Evolutionary conservation across 2,329 filamentous ascomycete genomes (phyloP), one percentile per base, ranked within the genome.

Genomic region (Fusarium avenaceum): DNA sequence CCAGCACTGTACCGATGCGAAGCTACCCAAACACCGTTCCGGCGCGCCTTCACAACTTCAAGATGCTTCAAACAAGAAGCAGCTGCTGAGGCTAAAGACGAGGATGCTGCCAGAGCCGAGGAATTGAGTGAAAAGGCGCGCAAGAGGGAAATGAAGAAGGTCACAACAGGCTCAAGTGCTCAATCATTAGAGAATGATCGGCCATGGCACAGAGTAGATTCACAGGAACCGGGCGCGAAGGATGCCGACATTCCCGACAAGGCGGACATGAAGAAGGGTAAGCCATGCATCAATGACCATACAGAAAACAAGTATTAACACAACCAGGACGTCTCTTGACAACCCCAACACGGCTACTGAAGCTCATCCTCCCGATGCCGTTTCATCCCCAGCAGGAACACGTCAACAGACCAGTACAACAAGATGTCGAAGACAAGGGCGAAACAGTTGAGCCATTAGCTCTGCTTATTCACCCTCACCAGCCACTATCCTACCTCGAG

Each of bases 401-500:
- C 13, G 77, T 84, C 57, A 81, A 83, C 28, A 78, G 81, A 51
- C 78, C 82, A 14, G 76, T 81, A 13, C 74, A 82, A 3, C 72
- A 76, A 13, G 69, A 70, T 1, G 76, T 77, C 19, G 52, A 74
- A 7, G 75, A 78, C 19, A 73, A 74, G 19, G 69, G 78, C 4
- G 79, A 75, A 19, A 67, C 57, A 0, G 88, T 95, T n/a, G 92
- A 96, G 71, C 93, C 94, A 0, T 83, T 97, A 14, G 94, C 94
- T 1, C 85, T 97, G 0, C 87, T 97, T 3, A 86, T 97, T 0
- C 94, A 97, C 72, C 94, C 94, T 0, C 92, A 96, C 65, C 94
- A 97, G 75, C 94, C 94, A 0, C 85, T 97, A 4, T 97, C 93
- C 10, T 97, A 97, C 77, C 88, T 97, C 42, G 93, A 97, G 77